Conservation (phyloP, 2,329 filamentous ascomycete species). For the Harringtonia aguacate region DNA sequence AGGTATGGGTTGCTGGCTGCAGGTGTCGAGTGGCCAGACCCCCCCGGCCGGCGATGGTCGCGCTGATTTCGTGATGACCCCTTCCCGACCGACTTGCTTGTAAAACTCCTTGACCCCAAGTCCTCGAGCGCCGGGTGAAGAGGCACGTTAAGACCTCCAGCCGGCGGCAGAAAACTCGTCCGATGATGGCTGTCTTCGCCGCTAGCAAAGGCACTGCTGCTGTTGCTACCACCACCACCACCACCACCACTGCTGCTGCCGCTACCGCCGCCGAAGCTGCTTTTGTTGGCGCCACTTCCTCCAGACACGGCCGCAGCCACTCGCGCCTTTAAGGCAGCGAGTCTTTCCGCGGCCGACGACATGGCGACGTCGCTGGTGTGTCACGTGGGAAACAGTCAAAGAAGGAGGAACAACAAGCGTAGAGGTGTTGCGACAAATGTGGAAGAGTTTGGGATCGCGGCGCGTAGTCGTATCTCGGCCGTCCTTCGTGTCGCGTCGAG, state of each 20-base stretch:
- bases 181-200: slow-evolving; percentile 18
- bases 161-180: slow-evolving; percentile 8
- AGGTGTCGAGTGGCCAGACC: no score
- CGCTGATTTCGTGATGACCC: slow-evolving; percentile 1
- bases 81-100: slow-evolving; percentile 24
- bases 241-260: slow-evolving; percentile 28
- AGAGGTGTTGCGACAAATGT: no score
- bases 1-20: slow-evolving; percentile 64
- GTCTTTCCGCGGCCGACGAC: slow-evolving; percentile 42
- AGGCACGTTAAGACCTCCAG: slow-evolving; percentile 62
- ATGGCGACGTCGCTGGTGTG: not conserved
- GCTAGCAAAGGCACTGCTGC: slow-evolving; percentile 41
- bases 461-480: no score
- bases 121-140: slow-evolving; percentile 66
- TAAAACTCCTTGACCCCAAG: slow-evolving; percentile 35
- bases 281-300: not conserved
- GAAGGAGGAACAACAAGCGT: no score
- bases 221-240: slow-evolving; percentile 24
- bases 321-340: slow-evolving; percentile 70
- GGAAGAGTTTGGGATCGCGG: no score
- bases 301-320: slow-evolving; percentile 58
- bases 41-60: not conserved
- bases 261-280: slow-evolving; percentile 36
- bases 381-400: no score
- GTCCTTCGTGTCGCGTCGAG: no score